Evolutionary conservation across 1,139 yeast genomes (phyloP).

Genomic region (Citeromyces hawaiiensis): DNA sequence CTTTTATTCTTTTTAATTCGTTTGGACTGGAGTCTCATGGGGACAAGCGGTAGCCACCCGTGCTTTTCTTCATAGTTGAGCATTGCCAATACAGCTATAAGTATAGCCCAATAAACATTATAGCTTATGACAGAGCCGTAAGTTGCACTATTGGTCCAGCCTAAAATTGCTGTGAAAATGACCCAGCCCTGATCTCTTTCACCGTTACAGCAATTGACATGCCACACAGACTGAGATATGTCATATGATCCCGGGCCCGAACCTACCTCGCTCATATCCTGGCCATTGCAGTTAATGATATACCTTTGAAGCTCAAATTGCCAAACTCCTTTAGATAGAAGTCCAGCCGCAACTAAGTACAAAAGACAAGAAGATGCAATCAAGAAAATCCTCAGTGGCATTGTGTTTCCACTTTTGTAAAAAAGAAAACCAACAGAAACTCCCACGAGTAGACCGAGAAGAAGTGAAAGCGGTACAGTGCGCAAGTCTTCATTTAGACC

Average conservation of each 20-base stretch:
- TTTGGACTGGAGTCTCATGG: constrained; percentile 45
- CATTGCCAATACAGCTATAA: constrained; percentile 36
- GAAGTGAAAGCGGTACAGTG: constrained; percentile 74
- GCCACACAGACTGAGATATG: constrained; percentile 74
- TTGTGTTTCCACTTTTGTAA: constrained; percentile 66
- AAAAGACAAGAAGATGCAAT: constrained; percentile 76
- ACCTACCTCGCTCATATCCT: constrained; percentile 83
- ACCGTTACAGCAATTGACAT: constrained; percentile 93
- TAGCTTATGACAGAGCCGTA: constrained; percentile 82
- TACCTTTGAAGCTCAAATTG: constrained; percentile 64
- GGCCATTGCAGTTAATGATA: constrained; percentile 58
- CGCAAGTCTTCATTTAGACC: constrained; percentile 67
- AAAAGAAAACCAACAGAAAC: constrained; percentile 48
- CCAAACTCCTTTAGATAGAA: constrained; percentile 87
- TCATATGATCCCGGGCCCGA: constrained; percentile 94
- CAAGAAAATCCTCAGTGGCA: constrained; percentile 72
- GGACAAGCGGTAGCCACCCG: constrained; percentile 48
- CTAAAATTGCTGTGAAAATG: constrained; percentile 83
- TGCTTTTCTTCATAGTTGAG: constrained; percentile 47
- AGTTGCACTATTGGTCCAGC: constrained; percentile 95
- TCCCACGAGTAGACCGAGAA: constrained; percentile 61
- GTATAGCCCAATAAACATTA: constrained; percentile 59
- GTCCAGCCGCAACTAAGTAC: constrained; percentile 80
- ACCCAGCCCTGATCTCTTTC: constrained; percentile 88
- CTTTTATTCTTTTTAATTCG: constrained; percentile 35